Conservation (phyloP, 352 stramenopile genomes). For the Pilasporangium apinafurcum region DNA sequence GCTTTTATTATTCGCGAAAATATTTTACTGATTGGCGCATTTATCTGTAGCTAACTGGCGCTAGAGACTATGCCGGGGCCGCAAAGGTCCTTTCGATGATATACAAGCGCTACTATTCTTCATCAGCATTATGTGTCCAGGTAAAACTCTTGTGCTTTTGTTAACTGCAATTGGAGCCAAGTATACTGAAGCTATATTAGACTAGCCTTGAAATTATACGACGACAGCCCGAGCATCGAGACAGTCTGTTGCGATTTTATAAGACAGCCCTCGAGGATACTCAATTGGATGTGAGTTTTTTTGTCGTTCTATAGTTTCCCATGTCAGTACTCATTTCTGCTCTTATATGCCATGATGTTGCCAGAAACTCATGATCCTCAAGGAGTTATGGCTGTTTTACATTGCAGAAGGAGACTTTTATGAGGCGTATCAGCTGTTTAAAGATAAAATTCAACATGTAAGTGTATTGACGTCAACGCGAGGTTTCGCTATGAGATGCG, state of each 20-base stretch:
- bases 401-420: conserved; percentile 72
- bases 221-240: conserved; percentile 35
- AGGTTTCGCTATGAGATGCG: too few species aligned
- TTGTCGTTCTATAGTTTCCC: too few species aligned
- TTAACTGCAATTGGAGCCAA: not conserved
- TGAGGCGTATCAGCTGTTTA: conserved; percentile 70
- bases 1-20: too few species aligned
- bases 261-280: conserved; percentile 29
- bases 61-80: conserved; percentile 61
- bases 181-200: conserved; percentile 13
- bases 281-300: conserved; percentile 38
- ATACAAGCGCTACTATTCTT: conserved; percentile 58
- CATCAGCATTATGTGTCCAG: conserved; percentile 57
- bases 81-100: conserved; percentile 58
- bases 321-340: too few species aligned
- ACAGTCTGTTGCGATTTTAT: conserved; percentile 54
- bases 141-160: conserved; percentile 18
- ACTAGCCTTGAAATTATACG: conserved; percentile 74
- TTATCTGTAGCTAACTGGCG: conserved; percentile 51
- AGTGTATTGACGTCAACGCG: too few species aligned
- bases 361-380: conserved; percentile 59
- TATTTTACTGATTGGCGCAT: not conserved
- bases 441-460: conserved; percentile 68
- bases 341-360: conserved; percentile 1
- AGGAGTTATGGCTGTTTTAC: conserved; percentile 71